Percentiles rank a stretch among this genome's conserved stretches.
Evolutionary conservation across 306 rosid genomes (phyloP).

Genomic region (Glycine tomentella): DNA sequence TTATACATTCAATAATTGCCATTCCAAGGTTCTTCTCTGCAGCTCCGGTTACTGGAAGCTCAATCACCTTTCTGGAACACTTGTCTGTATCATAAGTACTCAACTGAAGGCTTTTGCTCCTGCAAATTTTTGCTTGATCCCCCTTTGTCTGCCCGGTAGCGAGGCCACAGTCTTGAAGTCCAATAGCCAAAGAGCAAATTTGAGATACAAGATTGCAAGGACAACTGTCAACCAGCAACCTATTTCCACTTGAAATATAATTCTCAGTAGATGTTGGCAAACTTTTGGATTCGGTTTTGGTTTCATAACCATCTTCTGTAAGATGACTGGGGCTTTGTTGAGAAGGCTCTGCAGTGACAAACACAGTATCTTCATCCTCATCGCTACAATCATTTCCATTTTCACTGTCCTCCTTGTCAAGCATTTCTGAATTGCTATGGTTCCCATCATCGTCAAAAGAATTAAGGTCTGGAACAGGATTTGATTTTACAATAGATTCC

Average conservation of each 20-base stretch:
- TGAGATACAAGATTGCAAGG: constrained; percentile 78
- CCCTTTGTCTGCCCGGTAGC: constrained; percentile 43
- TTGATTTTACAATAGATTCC: constrained; percentile 68
- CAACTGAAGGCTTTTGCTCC: constrained; percentile 61
- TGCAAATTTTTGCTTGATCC: constrained; percentile 51
- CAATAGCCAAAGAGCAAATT: constrained; percentile 60
- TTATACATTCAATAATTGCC: constrained; percentile 68
- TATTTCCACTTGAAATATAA: constrained; percentile 57
- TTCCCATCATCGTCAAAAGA: constrained; percentile 78
- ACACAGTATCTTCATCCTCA: constrained; percentile 53
- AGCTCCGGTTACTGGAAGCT: constrained; percentile 53
- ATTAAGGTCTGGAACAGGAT: constrained; percentile 58
- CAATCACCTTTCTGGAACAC: constrained; percentile 56
- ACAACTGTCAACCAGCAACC: constrained; percentile 64
- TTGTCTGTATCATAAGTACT: constrained; percentile 50
- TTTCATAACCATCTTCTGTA: constrained; percentile 47
- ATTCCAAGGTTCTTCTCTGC: constrained; percentile 64
- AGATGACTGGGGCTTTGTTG: constrained; percentile 53
- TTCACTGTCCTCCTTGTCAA: constrained; percentile 51
- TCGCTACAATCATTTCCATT: constrained; percentile 52
- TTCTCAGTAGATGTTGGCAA: constrained; percentile 58
- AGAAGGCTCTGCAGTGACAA: constrained; percentile 61
- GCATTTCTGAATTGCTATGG: constrained; percentile 62
- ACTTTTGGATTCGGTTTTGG: constrained; percentile 41
- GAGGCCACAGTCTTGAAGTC: constrained; percentile 54